A percentile compares a stretch with the other conserved stretches of the same genome.
Conservation (phyloP, 2,329 filamentous ascomycete genomes). For the Colletotrichum horii region DNA sequence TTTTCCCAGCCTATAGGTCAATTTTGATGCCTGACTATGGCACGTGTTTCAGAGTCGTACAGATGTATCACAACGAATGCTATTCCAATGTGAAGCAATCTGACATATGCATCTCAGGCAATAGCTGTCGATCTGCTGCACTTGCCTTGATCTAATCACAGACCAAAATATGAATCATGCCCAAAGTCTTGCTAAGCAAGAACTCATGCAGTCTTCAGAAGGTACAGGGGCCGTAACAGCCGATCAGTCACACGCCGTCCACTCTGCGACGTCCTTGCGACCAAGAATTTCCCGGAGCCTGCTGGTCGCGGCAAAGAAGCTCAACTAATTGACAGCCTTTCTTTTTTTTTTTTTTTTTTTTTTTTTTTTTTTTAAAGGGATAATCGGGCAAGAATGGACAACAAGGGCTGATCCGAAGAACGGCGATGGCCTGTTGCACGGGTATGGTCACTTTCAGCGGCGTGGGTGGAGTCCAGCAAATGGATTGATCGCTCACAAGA, state of each 20-base stretch:
- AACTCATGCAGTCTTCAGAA: background rate
- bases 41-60: background rate
- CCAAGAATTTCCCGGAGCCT: background rate
- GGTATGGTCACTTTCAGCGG: background rate
- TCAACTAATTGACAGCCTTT: background rate
- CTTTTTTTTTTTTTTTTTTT: rapidly evolving
- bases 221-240: background rate
- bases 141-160: background rate
- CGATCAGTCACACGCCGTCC: background rate
- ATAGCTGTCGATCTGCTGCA: background rate
- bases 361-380: background rate
- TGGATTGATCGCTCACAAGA: background rate
- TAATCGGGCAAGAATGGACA: background rate
- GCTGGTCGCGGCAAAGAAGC: background rate
- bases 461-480: background rate
- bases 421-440: background rate
- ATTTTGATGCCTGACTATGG: background rate
- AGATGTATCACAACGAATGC: background rate
- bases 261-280: background rate
- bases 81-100: background rate
- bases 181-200: background rate
- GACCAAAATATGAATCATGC: background rate
- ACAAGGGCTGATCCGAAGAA: background rate
- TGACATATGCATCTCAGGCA: background rate
- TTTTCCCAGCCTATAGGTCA: background rate